phyloP scores from a whole-genome alignment of 495 filamentous ascomycete genomes.

The Chaetomidium leptoderma region DNA sequence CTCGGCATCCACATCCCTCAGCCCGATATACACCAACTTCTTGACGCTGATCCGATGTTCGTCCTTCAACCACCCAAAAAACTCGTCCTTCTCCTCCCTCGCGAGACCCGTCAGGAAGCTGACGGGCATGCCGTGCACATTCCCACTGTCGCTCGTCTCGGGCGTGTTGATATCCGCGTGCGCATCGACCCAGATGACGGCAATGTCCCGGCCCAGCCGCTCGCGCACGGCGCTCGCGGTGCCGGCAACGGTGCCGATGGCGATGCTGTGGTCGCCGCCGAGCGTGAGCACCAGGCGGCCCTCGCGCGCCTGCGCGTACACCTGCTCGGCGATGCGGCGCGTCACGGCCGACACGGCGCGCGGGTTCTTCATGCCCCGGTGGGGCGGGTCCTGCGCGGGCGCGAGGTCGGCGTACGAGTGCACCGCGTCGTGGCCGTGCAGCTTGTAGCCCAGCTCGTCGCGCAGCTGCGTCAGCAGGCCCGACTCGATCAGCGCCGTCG shows the following conservation, averaged over 20 bases:
- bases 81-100: constrained; percentile 62
- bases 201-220: constrained; percentile 73
- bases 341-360: constrained; percentile 87
- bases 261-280: constrained; percentile 94
- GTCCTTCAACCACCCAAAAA: constrained; percentile 83
- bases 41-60: constrained; percentile 56
- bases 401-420: constrained; percentile 77
- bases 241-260: constrained; percentile 86
- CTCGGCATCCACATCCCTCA: constrained; percentile 84
- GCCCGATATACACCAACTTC: constrained; percentile 95
- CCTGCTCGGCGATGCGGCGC: constrained; percentile 69
- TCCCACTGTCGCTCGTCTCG: constrained; percentile 82
- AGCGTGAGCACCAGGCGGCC: constrained; percentile 89
- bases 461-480: constrained; percentile 81
- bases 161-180: constrained; percentile 97
- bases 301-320: constrained; percentile 78
- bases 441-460: constrained; percentile 79
- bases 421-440: constrained; percentile 78
- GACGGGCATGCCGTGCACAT: constrained; percentile 98
- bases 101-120: constrained; percentile 85
- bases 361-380: constrained; percentile 91
- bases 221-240: constrained; percentile 80
- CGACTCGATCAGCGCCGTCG: constrained; percentile 81
- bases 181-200: constrained; percentile 97
- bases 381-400: constrained; percentile 67